Base-by-base conservation (phyloP, 768 basidiomycete genomes). In the Suillus hirtellus region DNA sequence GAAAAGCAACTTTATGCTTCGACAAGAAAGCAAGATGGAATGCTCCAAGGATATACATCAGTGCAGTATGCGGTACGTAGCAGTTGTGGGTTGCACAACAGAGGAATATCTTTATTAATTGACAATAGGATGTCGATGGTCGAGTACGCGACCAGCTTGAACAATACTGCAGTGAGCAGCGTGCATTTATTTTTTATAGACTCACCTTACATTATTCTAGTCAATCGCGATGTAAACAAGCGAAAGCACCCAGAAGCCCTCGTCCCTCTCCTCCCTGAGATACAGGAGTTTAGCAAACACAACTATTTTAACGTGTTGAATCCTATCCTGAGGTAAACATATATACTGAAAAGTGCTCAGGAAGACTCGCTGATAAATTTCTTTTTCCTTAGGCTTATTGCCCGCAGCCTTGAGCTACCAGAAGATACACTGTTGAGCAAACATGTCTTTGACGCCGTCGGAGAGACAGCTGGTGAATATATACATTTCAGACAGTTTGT, bases 91-190 rank as follows among this genome's bases (percentile, higher is more conserved):
- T 46, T 37, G 49, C 5, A 21, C 6, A 10, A 53, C 50, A 38
- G 40, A 11, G 27, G 19, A 17, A 21, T 4, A 40, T 24, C 34
- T 12, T 5, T 24, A 17, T 49, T 49, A 12, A 43, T 44, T 6
- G 52, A 31, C 21, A 47, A 27, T 60, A 89, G 88, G 83, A 85
- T 56, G 82, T 87, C 53, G 84, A 84, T 53, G 81, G 80, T 11
- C 88, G 87, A 9, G 82, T 89, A 24, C 79, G 73, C 15, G 88
- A 90, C 67, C 86, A 88, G 64, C 67, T 88, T 19, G 87, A 88
- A 66, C 78, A 83, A 58, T 89, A 89, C 68, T 85, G 84, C 65
- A 78, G 88, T 89, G 63, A 63, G 82, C 66, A 2, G 24, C 4
- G 15, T 10, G 14, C 37, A 1, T 55, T 38, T 4, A 55, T 9